Evolutionary conservation across 1,139 yeast genomes (phyloP).

Genomic region (Candida neerlandica): DNA sequence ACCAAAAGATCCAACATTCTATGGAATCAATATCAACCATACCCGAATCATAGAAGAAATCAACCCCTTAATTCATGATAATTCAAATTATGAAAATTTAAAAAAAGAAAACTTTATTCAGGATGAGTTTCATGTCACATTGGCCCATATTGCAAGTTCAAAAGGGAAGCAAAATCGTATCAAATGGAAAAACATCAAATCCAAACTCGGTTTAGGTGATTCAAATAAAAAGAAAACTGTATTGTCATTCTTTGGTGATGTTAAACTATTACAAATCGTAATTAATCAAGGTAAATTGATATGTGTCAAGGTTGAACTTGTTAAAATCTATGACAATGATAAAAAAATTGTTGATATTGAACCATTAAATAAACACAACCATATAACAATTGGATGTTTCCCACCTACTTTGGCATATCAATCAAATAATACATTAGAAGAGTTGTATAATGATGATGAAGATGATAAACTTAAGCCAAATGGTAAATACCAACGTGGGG

Average conservation of each 20-base stretch:
- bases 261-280: slow-evolving; percentile 47
- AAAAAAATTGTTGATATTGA: slow-evolving; percentile 23
- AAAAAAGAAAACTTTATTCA: slow-evolving; percentile 47
- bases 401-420: slow-evolving; percentile 47
- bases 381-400: slow-evolving; percentile 75
- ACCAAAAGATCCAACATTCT: slow-evolving; percentile 24
- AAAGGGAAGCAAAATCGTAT: slow-evolving; percentile 22
- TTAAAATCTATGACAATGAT: slow-evolving; percentile 26
- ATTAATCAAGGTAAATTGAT: slow-evolving; percentile 54
- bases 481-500: slow-evolving; percentile 13
- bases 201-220: slow-evolving; percentile 16
- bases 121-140: slow-evolving; percentile 71
- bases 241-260: slow-evolving; percentile 31
- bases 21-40: slow-evolving; percentile 28
- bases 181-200: slow-evolving; percentile 27
- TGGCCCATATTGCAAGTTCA: slow-evolving; percentile 55
- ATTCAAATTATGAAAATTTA: slow-evolving; percentile 32
- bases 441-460: slow-evolving; percentile 13
- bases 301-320: slow-evolving; percentile 56
- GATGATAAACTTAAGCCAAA: slow-evolving; percentile 9
- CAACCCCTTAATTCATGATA: slow-evolving; percentile 15
- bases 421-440: slow-evolving; percentile 30
- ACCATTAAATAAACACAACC: slow-evolving; percentile 54
- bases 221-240: slow-evolving; percentile 11
- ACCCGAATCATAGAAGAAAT: slow-evolving; percentile 11